Conservation (phyloP, 192 early-diverging fungal species). For the Funneliformis geosporum region DNA sequence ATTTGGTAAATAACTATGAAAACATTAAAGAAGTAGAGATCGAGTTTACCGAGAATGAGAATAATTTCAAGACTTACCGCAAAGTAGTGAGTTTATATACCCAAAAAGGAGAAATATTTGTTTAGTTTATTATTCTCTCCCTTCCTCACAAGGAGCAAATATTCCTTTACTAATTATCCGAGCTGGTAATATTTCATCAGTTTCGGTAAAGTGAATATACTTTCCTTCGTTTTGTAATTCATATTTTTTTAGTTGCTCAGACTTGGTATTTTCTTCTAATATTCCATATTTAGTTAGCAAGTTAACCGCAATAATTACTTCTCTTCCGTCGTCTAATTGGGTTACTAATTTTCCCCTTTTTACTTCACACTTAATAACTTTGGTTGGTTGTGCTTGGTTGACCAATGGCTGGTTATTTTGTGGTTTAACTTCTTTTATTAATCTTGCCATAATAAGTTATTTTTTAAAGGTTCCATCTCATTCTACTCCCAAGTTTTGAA, state of each 20-base stretch:
- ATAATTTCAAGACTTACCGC: slow-evolving; percentile 13
- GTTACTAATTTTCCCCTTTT: not conserved
- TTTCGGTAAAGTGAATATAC: not conserved
- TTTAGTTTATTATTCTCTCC: no score
- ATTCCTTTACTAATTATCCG: not conserved
- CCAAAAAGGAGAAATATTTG: not conserved
- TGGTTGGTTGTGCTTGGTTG: not conserved
- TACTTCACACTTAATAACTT: not conserved
- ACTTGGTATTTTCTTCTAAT: not conserved
- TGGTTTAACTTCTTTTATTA: not conserved
- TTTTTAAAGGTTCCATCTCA: not conserved
- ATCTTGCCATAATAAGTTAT: not conserved
- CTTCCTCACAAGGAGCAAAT: not conserved
- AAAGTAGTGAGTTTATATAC: slow-evolving; percentile 22
- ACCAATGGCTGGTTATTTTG: no score
- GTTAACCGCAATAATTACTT: not conserved
- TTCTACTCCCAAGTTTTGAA: not conserved
- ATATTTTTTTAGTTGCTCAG: not conserved
- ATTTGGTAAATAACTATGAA: no score
- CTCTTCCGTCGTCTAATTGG: not conserved
- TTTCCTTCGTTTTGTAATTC: not conserved
- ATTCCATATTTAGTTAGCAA: not conserved
- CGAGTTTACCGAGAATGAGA: not conserved
- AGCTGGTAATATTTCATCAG: not conserved
- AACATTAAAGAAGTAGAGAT: no score